Conservation (phyloP, 2,329 filamentous ascomycete genomes). For the Epichloe aotearoae region DNA sequence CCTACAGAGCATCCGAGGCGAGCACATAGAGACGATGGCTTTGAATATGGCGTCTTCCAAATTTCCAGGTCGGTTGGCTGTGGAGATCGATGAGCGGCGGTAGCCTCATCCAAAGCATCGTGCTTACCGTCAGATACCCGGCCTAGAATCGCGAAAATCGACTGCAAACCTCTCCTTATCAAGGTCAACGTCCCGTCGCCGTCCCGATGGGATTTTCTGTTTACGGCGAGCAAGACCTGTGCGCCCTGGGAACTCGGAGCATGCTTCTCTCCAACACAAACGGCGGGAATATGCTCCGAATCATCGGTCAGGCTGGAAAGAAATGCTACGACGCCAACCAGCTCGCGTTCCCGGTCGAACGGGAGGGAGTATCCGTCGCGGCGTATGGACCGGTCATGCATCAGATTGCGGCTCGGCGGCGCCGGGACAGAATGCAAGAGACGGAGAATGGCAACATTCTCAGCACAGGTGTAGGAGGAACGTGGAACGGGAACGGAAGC, state of each 20-base stretch:
- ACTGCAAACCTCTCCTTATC: neutral
- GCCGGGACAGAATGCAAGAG: conserved; percentile 15
- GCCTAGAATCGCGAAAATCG: neutral
- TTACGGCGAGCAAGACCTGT: conserved; percentile 19
- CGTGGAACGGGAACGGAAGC: neutral
- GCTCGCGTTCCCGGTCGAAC: conserved; percentile 18
- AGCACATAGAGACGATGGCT: conserved; percentile 20
- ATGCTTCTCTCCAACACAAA: conserved; percentile 17
- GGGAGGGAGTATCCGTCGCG: conserved; percentile 13
- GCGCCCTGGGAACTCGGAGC: conserved; percentile 5
- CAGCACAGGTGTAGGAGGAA: conserved; percentile 9
- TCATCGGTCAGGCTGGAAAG: conserved; percentile 18
- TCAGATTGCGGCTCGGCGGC: conserved; percentile 8
- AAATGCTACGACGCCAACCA: conserved; percentile 19
- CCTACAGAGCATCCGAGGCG: conserved; percentile 15
- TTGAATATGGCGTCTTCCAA: conserved; percentile 11
- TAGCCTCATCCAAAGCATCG: neutral
- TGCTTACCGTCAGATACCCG: neutral
- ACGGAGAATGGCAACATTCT: conserved; percentile 15
- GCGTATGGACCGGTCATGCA: neutral
- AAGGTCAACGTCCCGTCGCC: neutral
- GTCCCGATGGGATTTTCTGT: conserved; percentile 10
- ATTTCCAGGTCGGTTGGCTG: neutral
- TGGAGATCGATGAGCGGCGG: neutral
- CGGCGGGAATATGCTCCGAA: conserved; percentile 18